Evolutionary conservation across 2,329 filamentous ascomycete genomes (phyloP).

Genomic region (Tolypocladium tundrense): DNA sequence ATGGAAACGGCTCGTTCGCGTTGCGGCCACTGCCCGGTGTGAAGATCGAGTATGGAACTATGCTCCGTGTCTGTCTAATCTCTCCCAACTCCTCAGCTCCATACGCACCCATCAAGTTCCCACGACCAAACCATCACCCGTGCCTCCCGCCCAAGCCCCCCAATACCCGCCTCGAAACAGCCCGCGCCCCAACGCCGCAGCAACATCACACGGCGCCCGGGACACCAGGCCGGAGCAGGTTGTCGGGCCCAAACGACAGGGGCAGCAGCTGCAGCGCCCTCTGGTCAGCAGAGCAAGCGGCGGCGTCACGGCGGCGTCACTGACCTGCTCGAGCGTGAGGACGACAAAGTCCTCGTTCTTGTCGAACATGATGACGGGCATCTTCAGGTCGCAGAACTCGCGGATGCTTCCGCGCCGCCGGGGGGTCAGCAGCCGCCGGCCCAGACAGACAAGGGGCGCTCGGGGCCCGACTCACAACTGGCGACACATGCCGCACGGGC

Average conservation of each 20-base stretch:
- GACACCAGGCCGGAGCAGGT: constrained; percentile 27
- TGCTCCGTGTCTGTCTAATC: background rate
- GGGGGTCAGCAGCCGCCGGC: constrained; percentile 4
- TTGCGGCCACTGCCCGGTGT: background rate
- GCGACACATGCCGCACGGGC: constrained; percentile 91
- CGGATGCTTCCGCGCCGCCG: constrained; percentile 46
- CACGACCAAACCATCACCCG: background rate
- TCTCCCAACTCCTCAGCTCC: background rate
- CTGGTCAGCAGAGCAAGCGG: background rate
- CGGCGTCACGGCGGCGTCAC: constrained; percentile 8
- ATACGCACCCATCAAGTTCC: background rate
- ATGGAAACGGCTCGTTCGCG: background rate
- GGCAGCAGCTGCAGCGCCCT: constrained; percentile 47
- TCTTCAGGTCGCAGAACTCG: constrained; percentile 59
- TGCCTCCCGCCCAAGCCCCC: background rate
- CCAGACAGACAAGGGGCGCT: background rate
- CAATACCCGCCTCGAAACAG: background rate
- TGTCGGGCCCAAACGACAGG: constrained; percentile 56
- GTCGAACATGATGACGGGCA: constrained; percentile 89
- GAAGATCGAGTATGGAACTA: background rate
- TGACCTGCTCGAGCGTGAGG: constrained; percentile 56
- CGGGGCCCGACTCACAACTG: constrained; percentile 57
- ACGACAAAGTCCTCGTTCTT: constrained; percentile 64
- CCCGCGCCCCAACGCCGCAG: background rate
- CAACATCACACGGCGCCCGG: constrained; percentile 4